phyloP scores from a whole-genome alignment of 1,284 basidiomycete genomes.

The Polyporus tsugae region DNA sequence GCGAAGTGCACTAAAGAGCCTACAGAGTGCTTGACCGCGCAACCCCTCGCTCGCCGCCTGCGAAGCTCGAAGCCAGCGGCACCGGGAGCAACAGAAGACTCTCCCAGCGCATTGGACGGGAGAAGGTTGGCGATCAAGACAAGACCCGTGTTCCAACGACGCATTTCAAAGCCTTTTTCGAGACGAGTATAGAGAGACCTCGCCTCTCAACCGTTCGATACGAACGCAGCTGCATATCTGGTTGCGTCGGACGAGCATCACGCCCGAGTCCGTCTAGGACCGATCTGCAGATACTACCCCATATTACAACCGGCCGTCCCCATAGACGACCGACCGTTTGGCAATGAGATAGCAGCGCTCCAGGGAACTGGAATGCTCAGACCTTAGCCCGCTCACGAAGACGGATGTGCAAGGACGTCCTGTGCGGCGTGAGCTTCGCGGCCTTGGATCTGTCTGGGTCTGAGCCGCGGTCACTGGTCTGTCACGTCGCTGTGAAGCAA shows the following conservation, averaged over 20 bases:
- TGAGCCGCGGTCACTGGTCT: neutral
- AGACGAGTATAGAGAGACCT: neutral
- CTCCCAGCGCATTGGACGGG: neutral
- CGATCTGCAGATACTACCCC: neutral
- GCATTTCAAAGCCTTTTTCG: neutral
- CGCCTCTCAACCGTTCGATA: neutral
- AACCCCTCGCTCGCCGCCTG: neutral
- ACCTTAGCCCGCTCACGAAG: slow-evolving; percentile 17
- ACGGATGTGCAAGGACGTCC: slow-evolving; percentile 5
- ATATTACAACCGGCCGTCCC: neutral
- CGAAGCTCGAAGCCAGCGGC: neutral
- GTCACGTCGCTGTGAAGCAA: neutral
- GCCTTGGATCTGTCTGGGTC: slow-evolving; percentile 12
- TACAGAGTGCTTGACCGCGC: neutral
- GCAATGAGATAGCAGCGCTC: neutral
- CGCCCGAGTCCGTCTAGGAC: slow-evolving; percentile 3
- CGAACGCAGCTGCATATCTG: neutral
- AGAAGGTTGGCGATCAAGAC: neutral
- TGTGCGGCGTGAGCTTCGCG: slow-evolving; percentile 6
- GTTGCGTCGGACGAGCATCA: neutral
- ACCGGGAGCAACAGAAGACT: slow-evolving; percentile 7
- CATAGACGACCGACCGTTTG: neutral
- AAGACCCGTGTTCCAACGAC: neutral
- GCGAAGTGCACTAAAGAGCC: slow-evolving; percentile 18
- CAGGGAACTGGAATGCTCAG: slow-evolving; percentile 2